Conservation (phyloP, 345 rosid genomes). For the Populus simonii region DNA sequence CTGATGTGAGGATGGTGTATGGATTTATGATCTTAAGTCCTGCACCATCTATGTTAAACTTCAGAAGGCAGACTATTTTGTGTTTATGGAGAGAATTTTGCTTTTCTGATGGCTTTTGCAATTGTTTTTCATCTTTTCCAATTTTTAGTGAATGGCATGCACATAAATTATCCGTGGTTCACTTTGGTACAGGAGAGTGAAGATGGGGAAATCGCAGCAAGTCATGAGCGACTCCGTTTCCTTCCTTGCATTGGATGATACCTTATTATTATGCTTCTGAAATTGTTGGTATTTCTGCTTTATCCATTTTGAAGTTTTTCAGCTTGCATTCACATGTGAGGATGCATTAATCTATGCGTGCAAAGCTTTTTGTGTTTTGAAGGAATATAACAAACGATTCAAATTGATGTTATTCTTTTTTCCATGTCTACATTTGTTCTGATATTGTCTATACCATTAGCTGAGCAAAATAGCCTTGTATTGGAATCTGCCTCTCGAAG, state of each 20-base stretch:
- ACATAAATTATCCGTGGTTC: neutral
- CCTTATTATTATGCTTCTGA: slow-evolving; percentile 17
- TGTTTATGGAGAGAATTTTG: neutral
- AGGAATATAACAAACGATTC: slow-evolving; percentile 26
- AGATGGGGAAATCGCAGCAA: slow-evolving; percentile 23
- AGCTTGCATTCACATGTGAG: slow-evolving; percentile 20
- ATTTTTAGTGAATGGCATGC: neutral
- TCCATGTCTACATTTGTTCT: neutral
- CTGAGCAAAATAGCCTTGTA: neutral
- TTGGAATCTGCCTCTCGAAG: neutral
- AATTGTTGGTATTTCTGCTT: slow-evolving; percentile 20
- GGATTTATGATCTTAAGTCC: neutral
- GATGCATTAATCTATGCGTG: slow-evolving; percentile 23
- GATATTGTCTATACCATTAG: slow-evolving; percentile 15
- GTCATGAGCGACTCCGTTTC: slow-evolving; percentile 8
- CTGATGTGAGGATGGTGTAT: neutral
- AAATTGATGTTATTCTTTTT: slow-evolving; percentile 18
- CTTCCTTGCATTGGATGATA: slow-evolving; percentile 18
- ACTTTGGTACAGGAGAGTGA: slow-evolving; percentile 27
- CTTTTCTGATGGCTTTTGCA: neutral
- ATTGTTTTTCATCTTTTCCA: neutral
- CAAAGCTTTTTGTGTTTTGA: slow-evolving; percentile 33
- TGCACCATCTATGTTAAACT: neutral
- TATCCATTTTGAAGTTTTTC: slow-evolving; percentile 25
- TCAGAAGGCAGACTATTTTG: neutral